A percentile compares a stretch with the other conserved stretches of the same genome.
phyloP scores from a whole-genome alignment of 768 basidiomycete species.

The Tricholoma matsutake region DNA sequence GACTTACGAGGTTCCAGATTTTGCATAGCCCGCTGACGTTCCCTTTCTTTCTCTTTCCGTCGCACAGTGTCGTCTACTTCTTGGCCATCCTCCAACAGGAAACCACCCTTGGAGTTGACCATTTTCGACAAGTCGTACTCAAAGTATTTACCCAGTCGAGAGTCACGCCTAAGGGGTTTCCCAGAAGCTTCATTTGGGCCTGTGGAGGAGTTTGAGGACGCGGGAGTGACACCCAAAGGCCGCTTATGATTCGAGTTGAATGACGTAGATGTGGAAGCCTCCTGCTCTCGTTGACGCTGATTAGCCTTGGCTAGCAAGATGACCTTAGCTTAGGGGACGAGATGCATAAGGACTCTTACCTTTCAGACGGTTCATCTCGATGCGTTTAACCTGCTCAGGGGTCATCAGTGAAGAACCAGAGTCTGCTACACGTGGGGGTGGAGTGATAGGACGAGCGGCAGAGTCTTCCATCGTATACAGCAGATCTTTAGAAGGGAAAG shows the following conservation, averaged over 20 bases:
- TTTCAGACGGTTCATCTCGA: conserved; percentile 79
- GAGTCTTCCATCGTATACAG: conserved; percentile 20
- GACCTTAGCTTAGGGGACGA: background rate
- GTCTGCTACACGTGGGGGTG: conserved; percentile 29
- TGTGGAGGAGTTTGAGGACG: conserved; percentile 61
- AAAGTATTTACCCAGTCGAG: conserved; percentile 86
- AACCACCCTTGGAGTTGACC: conserved; percentile 96
- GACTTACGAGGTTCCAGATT: conserved; percentile 70
- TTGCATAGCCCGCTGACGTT: conserved; percentile 73
- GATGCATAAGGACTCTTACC: conserved; percentile 35
- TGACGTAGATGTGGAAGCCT: conserved; percentile 40
- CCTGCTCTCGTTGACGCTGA: conserved; percentile 64
- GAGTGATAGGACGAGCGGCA: conserved; percentile 33
- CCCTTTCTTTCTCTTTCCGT: conserved; percentile 77
- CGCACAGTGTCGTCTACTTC: conserved; percentile 74
- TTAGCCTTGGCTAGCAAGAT: conserved; percentile 61
- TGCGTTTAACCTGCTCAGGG: conserved; percentile 65
- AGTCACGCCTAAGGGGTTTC: conserved; percentile 64
- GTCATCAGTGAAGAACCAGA: conserved; percentile 37
- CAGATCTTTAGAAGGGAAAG: too few species aligned
- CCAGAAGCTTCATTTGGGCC: conserved; percentile 45
- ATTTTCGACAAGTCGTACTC: conserved; percentile 97
- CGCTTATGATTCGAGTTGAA: conserved; percentile 75
- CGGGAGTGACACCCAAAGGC: conserved; percentile 55
- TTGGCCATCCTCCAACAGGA: conserved; percentile 85